Percentiles rank a stretch among this genome's conserved stretches.
Evolutionary conservation across 2,329 filamentous ascomycete genomes (phyloP).

Genomic region (Aspergillus vadensis): DNA sequence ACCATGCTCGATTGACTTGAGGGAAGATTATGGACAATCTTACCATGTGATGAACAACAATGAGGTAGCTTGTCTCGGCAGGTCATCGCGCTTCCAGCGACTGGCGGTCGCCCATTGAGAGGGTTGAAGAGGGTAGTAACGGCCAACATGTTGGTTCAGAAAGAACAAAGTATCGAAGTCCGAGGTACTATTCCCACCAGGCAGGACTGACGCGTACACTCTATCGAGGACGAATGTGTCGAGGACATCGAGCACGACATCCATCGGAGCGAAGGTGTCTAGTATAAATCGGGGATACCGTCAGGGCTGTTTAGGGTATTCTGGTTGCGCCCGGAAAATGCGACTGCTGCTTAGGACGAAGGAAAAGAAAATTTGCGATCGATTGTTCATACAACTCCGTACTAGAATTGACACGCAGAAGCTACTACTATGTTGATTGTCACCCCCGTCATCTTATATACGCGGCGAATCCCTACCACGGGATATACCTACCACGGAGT

Average conservation of each 20-base stretch:
- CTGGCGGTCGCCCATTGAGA: conserved; percentile 32
- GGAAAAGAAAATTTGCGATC: not conserved
- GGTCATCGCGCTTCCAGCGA: conserved; percentile 32
- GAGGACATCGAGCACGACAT: conserved; percentile 77
- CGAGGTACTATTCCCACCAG: conserved; percentile 12
- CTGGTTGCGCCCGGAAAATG: not conserved
- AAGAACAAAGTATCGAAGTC: not conserved
- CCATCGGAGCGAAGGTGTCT: conserved; percentile 61
- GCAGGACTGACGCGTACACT: conserved; percentile 61
- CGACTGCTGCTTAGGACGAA: not conserved
- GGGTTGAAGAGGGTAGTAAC: conserved; percentile 30
- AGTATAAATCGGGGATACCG: not conserved
- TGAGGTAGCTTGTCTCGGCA: conserved; percentile 31
- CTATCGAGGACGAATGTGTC: conserved; percentile 78
- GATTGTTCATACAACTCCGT: no score
- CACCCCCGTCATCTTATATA: not conserved
- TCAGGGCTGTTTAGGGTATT: not conserved
- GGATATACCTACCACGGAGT: conserved; percentile 9
- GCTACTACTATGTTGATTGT: not conserved
- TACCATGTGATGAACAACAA: conserved; percentile 36
- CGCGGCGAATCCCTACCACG: conserved; percentile 13
- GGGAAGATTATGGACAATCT: not conserved
- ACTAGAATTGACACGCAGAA: not conserved
- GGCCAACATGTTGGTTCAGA: conserved; percentile 31
- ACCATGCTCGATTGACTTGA: not conserved